A percentile compares a stretch with the other conserved stretches of the same genome.
Conservation (phyloP, 768 basidiomycete genomes). For the Leucocoprinus leucothites region DNA sequence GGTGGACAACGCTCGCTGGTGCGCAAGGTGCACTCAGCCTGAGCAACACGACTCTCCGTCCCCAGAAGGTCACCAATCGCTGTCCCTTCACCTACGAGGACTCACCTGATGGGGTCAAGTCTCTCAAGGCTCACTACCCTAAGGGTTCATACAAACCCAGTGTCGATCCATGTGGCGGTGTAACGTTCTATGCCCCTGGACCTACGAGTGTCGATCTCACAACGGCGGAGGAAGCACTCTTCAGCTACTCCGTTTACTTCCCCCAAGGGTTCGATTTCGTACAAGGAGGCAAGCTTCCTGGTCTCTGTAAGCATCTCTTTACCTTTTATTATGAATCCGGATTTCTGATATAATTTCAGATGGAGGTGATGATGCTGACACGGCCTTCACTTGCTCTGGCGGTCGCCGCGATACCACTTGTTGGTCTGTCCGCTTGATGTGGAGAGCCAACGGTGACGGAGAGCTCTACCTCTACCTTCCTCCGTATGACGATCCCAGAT, state of each 20-base stretch:
- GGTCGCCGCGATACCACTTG: conserved; percentile 49
- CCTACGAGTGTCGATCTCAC: conserved; percentile 43
- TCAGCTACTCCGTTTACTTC: conserved; percentile 56
- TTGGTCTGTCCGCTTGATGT: conserved; percentile 64
- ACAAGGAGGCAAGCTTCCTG: conserved; percentile 67
- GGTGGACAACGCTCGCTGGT: conserved; percentile 17
- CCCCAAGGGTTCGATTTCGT: conserved; percentile 54
- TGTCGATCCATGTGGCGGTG: conserved; percentile 42
- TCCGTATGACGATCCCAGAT: conserved; percentile 30
- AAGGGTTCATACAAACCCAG: conserved; percentile 47
- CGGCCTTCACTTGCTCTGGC: conserved; percentile 53
- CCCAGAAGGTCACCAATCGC: conserved; percentile 10
- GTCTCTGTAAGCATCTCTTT: conserved; percentile 43
- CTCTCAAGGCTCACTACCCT: conserved; percentile 45
- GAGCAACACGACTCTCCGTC: conserved; percentile 13
- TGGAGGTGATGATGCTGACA: conserved; percentile 44
- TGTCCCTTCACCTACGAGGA: conserved; percentile 24
- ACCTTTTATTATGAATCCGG: not conserved
- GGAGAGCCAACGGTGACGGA: conserved; percentile 50
- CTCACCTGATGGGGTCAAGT: conserved; percentile 40
- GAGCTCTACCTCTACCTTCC: conserved; percentile 69
- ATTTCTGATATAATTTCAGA: conserved; percentile 24
- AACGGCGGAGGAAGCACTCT: conserved; percentile 55
- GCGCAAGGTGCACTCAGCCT: conserved; percentile 10
- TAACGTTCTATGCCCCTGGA: conserved; percentile 65